Evolutionary conservation across 306 rosid genomes (phyloP).

Genomic region (Acacia melanoxylon): DNA sequence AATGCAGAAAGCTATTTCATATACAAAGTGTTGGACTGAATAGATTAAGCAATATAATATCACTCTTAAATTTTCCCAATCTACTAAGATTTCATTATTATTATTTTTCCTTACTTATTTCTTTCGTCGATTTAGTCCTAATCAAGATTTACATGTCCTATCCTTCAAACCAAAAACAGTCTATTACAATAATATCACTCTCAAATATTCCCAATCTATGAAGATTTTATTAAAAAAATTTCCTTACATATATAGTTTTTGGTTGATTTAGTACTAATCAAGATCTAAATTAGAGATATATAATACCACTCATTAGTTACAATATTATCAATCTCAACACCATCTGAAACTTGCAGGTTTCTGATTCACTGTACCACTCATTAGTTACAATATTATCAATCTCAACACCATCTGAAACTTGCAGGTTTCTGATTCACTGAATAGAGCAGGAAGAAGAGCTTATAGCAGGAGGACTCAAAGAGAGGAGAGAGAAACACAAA

Average conservation of each 20-base stretch:
- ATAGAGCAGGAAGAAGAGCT: constrained; percentile 39
- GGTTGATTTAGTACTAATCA: too few relatives aligned
- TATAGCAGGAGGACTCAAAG: constrained; percentile 26
- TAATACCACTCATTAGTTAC: not conserved
- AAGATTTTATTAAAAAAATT: too few relatives aligned
- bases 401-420: constrained; percentile 30
- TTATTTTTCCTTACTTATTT: not conserved
- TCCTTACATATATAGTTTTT: too few relatives aligned
- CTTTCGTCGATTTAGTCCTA: not conserved
- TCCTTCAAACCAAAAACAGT: not conserved
- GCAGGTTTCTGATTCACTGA: constrained; percentile 58
- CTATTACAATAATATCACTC: not conserved
- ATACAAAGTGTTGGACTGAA: not conserved
- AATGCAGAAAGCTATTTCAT: not conserved
- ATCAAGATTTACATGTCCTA: not conserved
- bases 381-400: not conserved
- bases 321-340: constrained; percentile 1
- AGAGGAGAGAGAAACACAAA: constrained; percentile 33
- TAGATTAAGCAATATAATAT: not conserved
- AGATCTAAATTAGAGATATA: too few relatives aligned
- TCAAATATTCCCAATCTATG: too few relatives aligned
- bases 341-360: too few relatives aligned
- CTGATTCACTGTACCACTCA: too few relatives aligned
- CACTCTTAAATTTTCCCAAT: not conserved
- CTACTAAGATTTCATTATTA: not conserved